Base-by-base conservation (phyloP, 2,329 filamentous ascomycete species). In the Cytospora schulzeri region DNA sequence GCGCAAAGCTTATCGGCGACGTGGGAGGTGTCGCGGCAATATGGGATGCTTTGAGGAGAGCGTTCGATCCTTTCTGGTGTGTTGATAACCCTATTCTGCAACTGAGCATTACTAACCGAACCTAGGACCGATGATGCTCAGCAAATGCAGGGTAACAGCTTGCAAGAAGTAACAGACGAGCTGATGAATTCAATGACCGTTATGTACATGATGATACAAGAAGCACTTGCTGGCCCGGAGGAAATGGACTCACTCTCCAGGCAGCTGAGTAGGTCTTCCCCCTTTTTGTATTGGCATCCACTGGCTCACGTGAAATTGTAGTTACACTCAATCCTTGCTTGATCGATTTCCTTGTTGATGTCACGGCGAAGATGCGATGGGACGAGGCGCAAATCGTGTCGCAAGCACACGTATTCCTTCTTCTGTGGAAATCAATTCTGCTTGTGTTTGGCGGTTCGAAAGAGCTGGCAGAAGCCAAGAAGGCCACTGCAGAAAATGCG, bases 351-450 rank as follows among this genome's bases (percentile, higher is more conserved):
- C 83, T 96, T 74, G 85, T 93, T 33, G 86, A 89, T 56, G 84
- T 86, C 24, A 86, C 87, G 35, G 85, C 88, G 5, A 88, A 86
- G 70, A 76, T 92, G 63, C 84, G 91, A 61, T 93, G 90, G 89
- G 89, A 92, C 73, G 91, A 83, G 78, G 85, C 85, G 71, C 87
- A 77, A 19, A 71, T 77, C 68, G 81, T 83, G 73, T 89, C 81
- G 62, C 85, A 91, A 65, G 86, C 86, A 69, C 83, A 90, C 82
- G 79, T 90, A 50, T 87, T 96, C 61, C 80, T 97, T 9, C 80
- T 98, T 1, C 86, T 96, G 57, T 98, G 95, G 94, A 99, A 99
- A 78, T 89, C 91, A 0, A 86, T 97, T 11, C 80, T 98, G 19
- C 84, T 98, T 2, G 84, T 91, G 1, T 95, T 98, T 74, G 95